A percentile compares a stretch with the other conserved stretches of the same genome.
These are phyloP conservation scores for Tanacetum coccineum DNA, from an alignment of 129 eudicot genomes.

Conservation along the genomic window DNA sequence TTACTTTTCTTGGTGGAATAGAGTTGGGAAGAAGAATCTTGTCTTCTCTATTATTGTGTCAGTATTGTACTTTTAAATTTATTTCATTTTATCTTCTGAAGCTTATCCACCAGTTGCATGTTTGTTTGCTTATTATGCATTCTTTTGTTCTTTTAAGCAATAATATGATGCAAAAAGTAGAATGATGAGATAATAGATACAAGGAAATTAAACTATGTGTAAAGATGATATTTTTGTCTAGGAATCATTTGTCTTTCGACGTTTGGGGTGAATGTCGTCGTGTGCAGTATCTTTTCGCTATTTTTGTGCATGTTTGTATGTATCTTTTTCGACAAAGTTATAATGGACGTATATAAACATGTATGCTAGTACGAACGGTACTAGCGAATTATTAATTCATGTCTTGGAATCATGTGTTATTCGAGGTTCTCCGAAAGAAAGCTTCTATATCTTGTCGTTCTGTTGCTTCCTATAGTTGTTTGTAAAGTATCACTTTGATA, in stretches of 20 bases:
- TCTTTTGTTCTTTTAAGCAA: not conserved
- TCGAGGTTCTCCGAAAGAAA: not conserved
- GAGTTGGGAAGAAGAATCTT: slow-evolving; percentile 33
- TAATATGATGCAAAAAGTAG: slow-evolving; percentile 11
- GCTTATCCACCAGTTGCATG: slow-evolving; percentile 24
- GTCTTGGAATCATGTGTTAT: not conserved
- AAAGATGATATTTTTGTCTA: slow-evolving; percentile 16
- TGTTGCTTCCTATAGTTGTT: too few relatives aligned
- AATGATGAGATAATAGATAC: slow-evolving; percentile 15
- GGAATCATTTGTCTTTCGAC: not conserved
- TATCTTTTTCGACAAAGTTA: not conserved
- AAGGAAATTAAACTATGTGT: slow-evolving; percentile 9
- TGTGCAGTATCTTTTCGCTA: slow-evolving; percentile 2
- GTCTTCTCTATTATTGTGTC: slow-evolving; percentile 33
- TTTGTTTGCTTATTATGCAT: slow-evolving; percentile 25
- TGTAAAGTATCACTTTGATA: slow-evolving; percentile 21
- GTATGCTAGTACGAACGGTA: not conserved
- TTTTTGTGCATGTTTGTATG: not conserved
- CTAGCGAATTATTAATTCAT: not conserved
- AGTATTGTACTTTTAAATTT: slow-evolving; percentile 21
- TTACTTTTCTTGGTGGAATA: slow-evolving; percentile 26
- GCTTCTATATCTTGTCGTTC: not conserved
- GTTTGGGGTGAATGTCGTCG: not conserved
- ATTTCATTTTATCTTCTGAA: slow-evolving; percentile 18
- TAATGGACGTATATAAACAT: not conserved